phyloP scores from a whole-genome alignment of 306 rosid genomes.

The Sophora flavescens region DNA sequence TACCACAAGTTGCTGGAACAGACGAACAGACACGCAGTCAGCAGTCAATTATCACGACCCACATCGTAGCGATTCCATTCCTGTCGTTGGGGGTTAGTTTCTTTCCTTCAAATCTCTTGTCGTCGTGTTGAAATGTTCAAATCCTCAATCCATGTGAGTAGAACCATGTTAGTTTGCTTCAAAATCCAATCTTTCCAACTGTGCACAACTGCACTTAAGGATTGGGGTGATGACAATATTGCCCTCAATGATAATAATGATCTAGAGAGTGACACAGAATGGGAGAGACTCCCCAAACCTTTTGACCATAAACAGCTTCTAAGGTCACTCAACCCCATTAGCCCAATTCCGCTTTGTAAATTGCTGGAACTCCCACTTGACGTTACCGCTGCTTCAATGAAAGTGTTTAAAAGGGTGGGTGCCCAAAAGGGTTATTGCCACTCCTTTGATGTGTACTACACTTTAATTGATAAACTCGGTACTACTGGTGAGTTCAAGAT shows the following conservation, averaged over 20 bases:
- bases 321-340: constrained; percentile 59
- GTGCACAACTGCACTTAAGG: constrained; percentile 49
- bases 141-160: constrained; percentile 41
- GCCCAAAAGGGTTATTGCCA: constrained; percentile 77
- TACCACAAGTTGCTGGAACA: too few species aligned
- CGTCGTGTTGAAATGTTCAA: constrained; percentile 56
- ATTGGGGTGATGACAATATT: constrained; percentile 13
- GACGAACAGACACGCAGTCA: too few species aligned
- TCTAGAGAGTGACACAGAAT: constrained; percentile 69
- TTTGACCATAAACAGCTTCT: constrained; percentile 78
- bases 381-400: constrained; percentile 73
- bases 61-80: background rate
- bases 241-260: constrained; percentile 35
- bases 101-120: background rate
- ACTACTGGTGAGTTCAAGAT: constrained; percentile 69
- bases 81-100: constrained; percentile 37
- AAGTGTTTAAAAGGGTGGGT: constrained; percentile 74
- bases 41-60: background rate
- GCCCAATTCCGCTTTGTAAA: constrained; percentile 76
- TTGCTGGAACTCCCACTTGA: constrained; percentile 83
- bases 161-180: constrained; percentile 47
- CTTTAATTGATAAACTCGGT: constrained; percentile 82
- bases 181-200: constrained; percentile 53
- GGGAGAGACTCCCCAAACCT: constrained; percentile 86
- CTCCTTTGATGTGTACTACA: constrained; percentile 69